Base-by-base conservation (phyloP, 208 protist species). In the Lotmaria passim region DNA sequence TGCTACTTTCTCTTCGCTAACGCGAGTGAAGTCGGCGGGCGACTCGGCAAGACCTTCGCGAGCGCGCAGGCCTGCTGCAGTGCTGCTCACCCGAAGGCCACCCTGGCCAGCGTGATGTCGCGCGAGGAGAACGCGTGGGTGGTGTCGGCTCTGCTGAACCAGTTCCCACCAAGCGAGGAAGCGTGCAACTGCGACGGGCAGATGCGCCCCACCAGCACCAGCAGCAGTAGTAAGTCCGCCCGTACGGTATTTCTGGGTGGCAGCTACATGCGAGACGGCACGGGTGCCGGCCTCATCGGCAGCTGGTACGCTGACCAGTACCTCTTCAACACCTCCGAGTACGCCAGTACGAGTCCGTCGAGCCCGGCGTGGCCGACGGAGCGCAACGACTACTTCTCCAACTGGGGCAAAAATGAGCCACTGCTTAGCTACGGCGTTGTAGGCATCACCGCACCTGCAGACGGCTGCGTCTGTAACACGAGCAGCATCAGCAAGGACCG, bases 321-420 rank as follows among this genome's bases (percentile, higher is more conserved):
- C 21, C 73, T 75, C 63, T 88, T 80, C 71, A 78, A 69, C 48
- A 69, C 73, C 15, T 73, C 36, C 23, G 70, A 63, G 33, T 71
- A 57, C 58, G 69, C 61, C 14, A 39, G 24, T n/a, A 57, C 78
- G 26, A 59, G 34, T 12, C 80, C 77, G 31, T 87, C 79, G 19
- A 91, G 82, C 60, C 82, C 83, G 3, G 51, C 79, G 51, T 93
- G 87, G 87, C 87, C 87, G 28, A 93, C 83, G 23, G 33, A 31
- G 21, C 12, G 31, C 51, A 87, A 93, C 38, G 46, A 26, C 34
- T 81, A 83, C 67, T 93, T 73, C 51, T 14, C 55, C 7, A 64
- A 86, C 59, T 93, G 87, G 87, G 77, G 67, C 7, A 41, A 12
- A 12, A 51, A 36, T 17, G 75, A 93, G 66, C 87, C 87, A 5